These are phyloP conservation scores for Phytopythium delawarense DNA, from an alignment of 352 stramenopile genomes.

Conservation along the genomic window DNA sequence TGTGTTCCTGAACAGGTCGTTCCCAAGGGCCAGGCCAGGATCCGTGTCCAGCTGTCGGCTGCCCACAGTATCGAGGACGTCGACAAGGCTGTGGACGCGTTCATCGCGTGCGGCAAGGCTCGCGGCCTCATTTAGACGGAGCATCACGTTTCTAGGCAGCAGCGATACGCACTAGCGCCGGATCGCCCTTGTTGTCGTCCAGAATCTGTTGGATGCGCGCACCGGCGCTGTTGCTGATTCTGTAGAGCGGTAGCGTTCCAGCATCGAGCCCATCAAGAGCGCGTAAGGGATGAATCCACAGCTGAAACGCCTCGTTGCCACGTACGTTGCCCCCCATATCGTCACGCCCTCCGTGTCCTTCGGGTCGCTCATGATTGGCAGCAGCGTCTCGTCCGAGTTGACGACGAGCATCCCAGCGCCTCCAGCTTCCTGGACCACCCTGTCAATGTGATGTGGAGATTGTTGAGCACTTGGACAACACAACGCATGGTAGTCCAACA, in stretches of 20 bases:
- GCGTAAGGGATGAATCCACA: background rate
- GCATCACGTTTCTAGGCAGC: background rate
- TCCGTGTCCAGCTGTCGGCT: slow-evolving; percentile 90
- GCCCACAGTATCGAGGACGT: slow-evolving; percentile 91
- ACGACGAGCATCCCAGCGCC: slow-evolving; percentile 58
- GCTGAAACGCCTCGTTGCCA: background rate
- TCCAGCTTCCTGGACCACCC: slow-evolving; percentile 45
- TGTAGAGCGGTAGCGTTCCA: background rate
- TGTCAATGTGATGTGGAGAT: slow-evolving; percentile 3
- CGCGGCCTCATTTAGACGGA: slow-evolving; percentile 52
- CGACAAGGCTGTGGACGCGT: slow-evolving; percentile 89
- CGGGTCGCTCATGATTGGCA: slow-evolving; percentile 60
- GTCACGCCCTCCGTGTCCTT: slow-evolving; percentile 42
- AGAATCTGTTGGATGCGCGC: background rate
- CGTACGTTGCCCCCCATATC: slow-evolving; percentile 63
- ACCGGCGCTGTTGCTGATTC: slow-evolving; percentile 1
- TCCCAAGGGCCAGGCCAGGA: slow-evolving; percentile 89
- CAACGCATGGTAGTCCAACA: no score
- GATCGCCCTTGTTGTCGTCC: slow-evolving; percentile 31
- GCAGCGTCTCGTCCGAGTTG: slow-evolving; percentile 58
- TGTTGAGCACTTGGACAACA: background rate
- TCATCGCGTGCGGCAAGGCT: slow-evolving; percentile 88
- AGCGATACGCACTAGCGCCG: slow-evolving; percentile 45
- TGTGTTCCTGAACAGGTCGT: slow-evolving; percentile 56
- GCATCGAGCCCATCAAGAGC: background rate